phyloP scores from a whole-genome alignment of 805 yeast species.

The Kregervanrija pseudodelftensis region DNA sequence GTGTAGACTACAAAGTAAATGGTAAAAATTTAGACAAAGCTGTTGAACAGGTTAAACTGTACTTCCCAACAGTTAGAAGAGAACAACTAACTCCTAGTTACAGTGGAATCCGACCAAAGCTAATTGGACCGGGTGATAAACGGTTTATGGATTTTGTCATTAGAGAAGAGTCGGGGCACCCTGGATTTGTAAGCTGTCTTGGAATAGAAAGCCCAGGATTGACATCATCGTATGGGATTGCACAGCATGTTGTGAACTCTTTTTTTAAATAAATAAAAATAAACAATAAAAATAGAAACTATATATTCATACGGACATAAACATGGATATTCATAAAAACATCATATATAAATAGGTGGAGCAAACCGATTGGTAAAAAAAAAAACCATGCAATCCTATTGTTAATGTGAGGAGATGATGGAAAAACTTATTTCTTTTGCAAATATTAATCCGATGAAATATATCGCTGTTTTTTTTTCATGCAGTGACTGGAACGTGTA shows the following conservation, averaged over 20 bases:
- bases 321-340: too few species aligned
- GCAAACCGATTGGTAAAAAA: neutral
- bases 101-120: slow-evolving; percentile 80
- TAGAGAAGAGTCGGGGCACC: slow-evolving; percentile 15
- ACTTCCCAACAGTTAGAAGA: slow-evolving; percentile 53
- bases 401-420: too few species aligned
- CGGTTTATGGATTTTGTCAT: slow-evolving; percentile 70
- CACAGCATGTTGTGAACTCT: slow-evolving; percentile 49
- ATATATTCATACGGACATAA: neutral
- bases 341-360: too few species aligned
- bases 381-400: neutral
- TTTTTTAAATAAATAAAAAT: slow-evolving; percentile 6
- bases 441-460: too few species aligned
- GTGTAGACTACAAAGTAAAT: slow-evolving; percentile 42
- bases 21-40: slow-evolving; percentile 46
- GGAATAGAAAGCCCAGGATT: slow-evolving; percentile 92
- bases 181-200: slow-evolving; percentile 71
- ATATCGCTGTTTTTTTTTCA: too few species aligned
- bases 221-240: slow-evolving; percentile 79
- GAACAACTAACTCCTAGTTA: slow-evolving; percentile 58
- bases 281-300: neutral
- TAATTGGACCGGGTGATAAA: slow-evolving; percentile 37
- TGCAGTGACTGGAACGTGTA: too few species aligned
- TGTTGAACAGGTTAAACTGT: slow-evolving; percentile 46
- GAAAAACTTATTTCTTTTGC: too few species aligned